These are phyloP conservation scores for Sphenostylis stenocarpa DNA, from an alignment of 306 rosid species.

Conservation along the genomic window DNA sequence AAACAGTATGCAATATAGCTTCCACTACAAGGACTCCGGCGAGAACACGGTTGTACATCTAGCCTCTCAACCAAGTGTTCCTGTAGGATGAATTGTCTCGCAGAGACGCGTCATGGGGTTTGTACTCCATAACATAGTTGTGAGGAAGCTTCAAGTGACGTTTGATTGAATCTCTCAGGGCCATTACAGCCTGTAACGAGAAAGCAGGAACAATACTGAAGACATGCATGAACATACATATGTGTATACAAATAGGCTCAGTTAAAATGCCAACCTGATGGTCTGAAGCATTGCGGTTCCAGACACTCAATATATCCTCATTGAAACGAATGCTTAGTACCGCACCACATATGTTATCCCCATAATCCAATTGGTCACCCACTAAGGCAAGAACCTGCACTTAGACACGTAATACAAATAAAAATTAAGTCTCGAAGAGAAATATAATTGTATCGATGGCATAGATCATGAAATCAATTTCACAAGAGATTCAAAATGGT, in stretches of 20 bases:
- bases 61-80: slow-evolving; percentile 97
- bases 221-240: background rate
- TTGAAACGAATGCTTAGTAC: slow-evolving; percentile 93
- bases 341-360: slow-evolving; percentile 88
- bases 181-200: slow-evolving; percentile 77
- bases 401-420: slow-evolving; percentile 23
- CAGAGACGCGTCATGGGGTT: slow-evolving; percentile 88
- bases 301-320: slow-evolving; percentile 87
- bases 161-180: slow-evolving; percentile 82
- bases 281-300: slow-evolving; percentile 94
- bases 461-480: background rate
- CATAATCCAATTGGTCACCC: slow-evolving; percentile 88
- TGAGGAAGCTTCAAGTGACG: slow-evolving; percentile 90
- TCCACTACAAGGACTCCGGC: background rate
- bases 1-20: slow-evolving; percentile 10
- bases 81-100: slow-evolving; percentile 93
- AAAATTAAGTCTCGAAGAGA: slow-evolving; percentile 1
- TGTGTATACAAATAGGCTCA: background rate
- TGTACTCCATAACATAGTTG: slow-evolving; percentile 93
- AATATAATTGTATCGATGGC: background rate
- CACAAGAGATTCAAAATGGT: slow-evolving; percentile 15
- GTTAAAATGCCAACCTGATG: slow-evolving; percentile 59
- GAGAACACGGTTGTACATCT: slow-evolving; percentile 21
- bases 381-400: slow-evolving; percentile 85
- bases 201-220: slow-evolving; percentile 11